Percentiles rank a stretch among this genome's conserved stretches.
Evolutionary conservation across 371 early-diverging fungal species (phyloP).

Genomic region (Mortierella polycephala): DNA sequence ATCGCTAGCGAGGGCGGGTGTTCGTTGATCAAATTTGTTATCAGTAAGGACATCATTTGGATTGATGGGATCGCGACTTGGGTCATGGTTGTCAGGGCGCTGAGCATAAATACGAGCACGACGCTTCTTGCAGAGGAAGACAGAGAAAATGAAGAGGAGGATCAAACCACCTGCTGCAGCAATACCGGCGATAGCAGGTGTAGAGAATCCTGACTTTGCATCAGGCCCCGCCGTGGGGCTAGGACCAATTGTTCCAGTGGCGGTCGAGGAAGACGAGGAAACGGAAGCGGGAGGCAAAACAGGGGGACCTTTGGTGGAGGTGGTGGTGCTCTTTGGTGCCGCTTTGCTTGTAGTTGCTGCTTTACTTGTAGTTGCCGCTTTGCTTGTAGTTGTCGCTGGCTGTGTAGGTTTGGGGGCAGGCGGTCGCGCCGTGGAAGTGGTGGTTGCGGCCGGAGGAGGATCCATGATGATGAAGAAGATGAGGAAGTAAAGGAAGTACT

Average conservation of each 20-base stretch:
- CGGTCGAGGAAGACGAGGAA: not conserved
- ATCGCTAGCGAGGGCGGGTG: constrained; percentile 1
- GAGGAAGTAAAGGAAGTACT: not conserved
- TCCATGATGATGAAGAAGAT: constrained; percentile 8
- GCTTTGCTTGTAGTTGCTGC: not conserved
- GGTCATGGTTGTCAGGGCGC: no score
- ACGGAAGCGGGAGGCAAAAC: not conserved
- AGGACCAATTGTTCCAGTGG: constrained; percentile 3
- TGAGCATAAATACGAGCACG: constrained; percentile 22
- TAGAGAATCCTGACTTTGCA: constrained; percentile 18
- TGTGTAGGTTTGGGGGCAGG: constrained; percentile 8
- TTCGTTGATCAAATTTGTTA: constrained; percentile 21
- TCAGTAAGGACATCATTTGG: constrained; percentile 33
- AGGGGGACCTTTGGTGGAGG: not conserved
- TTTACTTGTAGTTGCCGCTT: constrained; percentile 4
- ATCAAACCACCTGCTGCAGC: constrained; percentile 35
- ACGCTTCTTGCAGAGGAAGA: constrained; percentile 34
- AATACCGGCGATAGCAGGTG: constrained; percentile 38
- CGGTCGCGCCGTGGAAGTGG: not conserved
- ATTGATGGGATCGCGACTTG: constrained; percentile 45
- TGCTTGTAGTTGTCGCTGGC: not conserved
- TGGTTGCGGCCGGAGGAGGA: constrained; percentile 6
- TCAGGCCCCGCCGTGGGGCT: constrained; percentile 1
- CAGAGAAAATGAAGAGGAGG: constrained; percentile 32
- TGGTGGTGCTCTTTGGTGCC: not conserved